Conservation (phyloP, 331 rosid species). For the Telfairia occidentalis region DNA sequence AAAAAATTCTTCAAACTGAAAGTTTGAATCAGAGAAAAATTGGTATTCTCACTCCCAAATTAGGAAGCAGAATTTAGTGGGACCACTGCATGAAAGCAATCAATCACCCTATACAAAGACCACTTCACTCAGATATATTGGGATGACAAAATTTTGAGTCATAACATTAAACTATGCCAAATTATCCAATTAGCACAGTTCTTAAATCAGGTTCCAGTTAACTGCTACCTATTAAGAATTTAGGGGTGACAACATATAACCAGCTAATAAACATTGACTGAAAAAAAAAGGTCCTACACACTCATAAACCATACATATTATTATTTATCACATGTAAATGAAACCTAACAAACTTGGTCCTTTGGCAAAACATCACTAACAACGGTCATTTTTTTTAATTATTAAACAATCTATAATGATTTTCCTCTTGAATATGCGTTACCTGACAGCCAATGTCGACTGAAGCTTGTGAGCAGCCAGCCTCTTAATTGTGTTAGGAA, state of each 20-base stretch:
- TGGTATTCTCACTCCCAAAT: neutral
- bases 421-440: conserved; percentile 9
- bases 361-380: neutral
- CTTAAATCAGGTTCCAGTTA: neutral
- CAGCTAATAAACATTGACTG: neutral
- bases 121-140: neutral
- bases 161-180: neutral
- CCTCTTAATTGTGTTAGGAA: conserved; percentile 84
- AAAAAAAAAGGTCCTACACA: neutral
- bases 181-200: neutral
- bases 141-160: neutral
- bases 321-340: neutral
- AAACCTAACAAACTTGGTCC: neutral
- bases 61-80: neutral
- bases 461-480: conserved; percentile 95
- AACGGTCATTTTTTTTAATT: neutral
- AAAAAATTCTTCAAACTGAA: too few species aligned
- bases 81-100: neutral
- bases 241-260: neutral
- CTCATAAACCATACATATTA: neutral
- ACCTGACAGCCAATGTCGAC: conserved; percentile 97
- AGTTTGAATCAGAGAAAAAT: neutral
- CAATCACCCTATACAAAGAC: neutral
- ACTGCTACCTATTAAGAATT: neutral
- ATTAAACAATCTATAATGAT: neutral